phyloP scores from a whole-genome alignment of 768 basidiomycete species.

The Serpula lacrymans region DNA sequence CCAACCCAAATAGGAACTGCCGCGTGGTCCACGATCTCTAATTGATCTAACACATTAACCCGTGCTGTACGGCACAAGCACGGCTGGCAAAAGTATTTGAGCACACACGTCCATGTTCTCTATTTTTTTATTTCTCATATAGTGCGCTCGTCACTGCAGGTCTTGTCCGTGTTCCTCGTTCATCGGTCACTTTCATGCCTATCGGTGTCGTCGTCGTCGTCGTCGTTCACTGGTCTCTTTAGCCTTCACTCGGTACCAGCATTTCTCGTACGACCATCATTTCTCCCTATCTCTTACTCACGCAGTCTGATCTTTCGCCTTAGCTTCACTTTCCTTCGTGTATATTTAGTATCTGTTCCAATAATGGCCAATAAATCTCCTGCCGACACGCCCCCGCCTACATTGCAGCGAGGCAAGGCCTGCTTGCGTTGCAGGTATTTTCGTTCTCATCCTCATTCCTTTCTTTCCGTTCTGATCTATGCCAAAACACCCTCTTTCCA shows the following conservation, averaged over 20 bases:
- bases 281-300: slow-evolving; percentile 1
- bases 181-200: slow-evolving; percentile 21
- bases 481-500: slow-evolving; percentile 23
- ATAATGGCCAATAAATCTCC: slow-evolving; percentile 33
- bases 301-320: slow-evolving; percentile 7
- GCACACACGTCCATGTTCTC: slow-evolving; percentile 23
- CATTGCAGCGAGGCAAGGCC: slow-evolving; percentile 67
- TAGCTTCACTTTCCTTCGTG: slow-evolving; percentile 21
- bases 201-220: slow-evolving; percentile 22
- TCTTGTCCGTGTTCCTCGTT: slow-evolving; percentile 3
- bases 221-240: too few relatives aligned
- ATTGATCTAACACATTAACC: slow-evolving; percentile 23
- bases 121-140: slow-evolving; percentile 26
- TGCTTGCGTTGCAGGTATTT: slow-evolving; percentile 70
- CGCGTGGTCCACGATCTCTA: slow-evolving; percentile 24
- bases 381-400: slow-evolving; percentile 24
- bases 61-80: slow-evolving; percentile 19
- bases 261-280: too few relatives aligned
- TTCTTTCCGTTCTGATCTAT: slow-evolving; percentile 6
- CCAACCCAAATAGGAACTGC: slow-evolving; percentile 19
- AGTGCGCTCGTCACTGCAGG: slow-evolving; percentile 8
- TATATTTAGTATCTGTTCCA: slow-evolving; percentile 34
- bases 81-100: slow-evolving; percentile 28
- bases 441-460: slow-evolving; percentile 3
- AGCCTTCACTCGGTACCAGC: too few relatives aligned